Evolutionary conservation across 1,284 basidiomycete species (phyloP).

Genomic region (Fomitopsis schrenkii): DNA sequence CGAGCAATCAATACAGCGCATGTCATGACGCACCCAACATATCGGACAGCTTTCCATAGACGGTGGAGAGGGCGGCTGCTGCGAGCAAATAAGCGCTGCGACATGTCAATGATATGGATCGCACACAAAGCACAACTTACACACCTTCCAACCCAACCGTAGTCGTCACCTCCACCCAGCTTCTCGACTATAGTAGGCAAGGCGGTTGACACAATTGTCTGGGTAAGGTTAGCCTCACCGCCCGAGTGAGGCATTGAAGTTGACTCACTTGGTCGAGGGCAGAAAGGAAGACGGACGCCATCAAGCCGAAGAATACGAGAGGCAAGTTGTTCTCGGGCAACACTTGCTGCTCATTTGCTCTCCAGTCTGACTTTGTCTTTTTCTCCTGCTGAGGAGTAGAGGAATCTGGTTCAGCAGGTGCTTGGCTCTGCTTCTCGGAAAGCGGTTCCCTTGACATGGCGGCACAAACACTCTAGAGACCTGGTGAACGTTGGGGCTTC

Average conservation of each 20-base stretch:
- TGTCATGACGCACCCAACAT: conserved; percentile 36
- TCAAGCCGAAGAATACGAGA: conserved; percentile 38
- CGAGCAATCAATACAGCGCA: neutral
- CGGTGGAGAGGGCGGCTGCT: conserved; percentile 61
- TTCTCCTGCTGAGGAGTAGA: conserved; percentile 2
- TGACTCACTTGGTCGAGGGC: conserved; percentile 35
- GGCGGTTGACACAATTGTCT: conserved; percentile 81
- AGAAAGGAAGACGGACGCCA: conserved; percentile 40
- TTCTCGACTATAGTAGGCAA: conserved; percentile 72
- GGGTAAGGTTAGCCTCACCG: neutral
- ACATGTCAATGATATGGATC: neutral
- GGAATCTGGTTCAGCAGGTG: conserved; percentile 1
- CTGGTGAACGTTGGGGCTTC: neutral
- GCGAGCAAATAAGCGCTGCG: conserved; percentile 69
- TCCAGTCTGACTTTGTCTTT: conserved; percentile 32
- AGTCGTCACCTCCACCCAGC: conserved; percentile 64
- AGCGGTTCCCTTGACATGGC: neutral
- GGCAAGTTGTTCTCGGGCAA: conserved; percentile 36
- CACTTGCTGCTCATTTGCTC: conserved; percentile 34
- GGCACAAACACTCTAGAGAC: neutral
- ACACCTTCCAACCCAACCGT: conserved; percentile 77
- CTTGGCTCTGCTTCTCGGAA: neutral
- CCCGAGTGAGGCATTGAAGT: neutral
- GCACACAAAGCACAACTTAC: conserved; percentile 8
- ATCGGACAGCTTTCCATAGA: conserved; percentile 77